phyloP scores from a whole-genome alignment of 306 rosid genomes.

The Cicer bijugum region DNA sequence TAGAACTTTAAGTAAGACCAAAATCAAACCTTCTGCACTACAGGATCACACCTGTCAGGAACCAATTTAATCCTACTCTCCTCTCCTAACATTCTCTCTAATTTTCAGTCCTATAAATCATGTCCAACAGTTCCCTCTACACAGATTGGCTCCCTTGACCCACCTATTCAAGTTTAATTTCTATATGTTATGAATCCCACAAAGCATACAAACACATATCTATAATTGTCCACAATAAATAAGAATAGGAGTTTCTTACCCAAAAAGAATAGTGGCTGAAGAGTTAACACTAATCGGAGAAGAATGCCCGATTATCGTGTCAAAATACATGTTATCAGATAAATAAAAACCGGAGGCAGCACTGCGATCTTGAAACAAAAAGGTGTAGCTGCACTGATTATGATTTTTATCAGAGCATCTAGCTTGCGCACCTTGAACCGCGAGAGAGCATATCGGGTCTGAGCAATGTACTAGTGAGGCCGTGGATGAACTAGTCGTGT shows the following conservation, averaged over 20 bases:
- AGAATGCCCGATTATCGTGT: slow-evolving; percentile 72
- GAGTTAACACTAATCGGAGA: slow-evolving; percentile 52
- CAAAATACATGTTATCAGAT: slow-evolving; percentile 70
- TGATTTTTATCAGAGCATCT: too few relatives aligned
- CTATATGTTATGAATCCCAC: neutral
- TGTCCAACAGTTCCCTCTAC: neutral
- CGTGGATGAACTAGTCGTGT: too few relatives aligned
- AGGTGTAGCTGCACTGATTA: slow-evolving; percentile 70
- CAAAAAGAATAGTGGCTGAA: slow-evolving; percentile 75
- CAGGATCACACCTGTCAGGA: too few relatives aligned
- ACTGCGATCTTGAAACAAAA: slow-evolving; percentile 85
- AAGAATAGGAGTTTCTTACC: slow-evolving; percentile 63
- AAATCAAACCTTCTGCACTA: too few relatives aligned
- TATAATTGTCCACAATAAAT: neutral
- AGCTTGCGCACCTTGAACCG: too few relatives aligned
- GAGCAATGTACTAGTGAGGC: too few relatives aligned
- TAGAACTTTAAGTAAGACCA: too few relatives aligned
- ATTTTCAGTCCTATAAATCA: too few relatives aligned
- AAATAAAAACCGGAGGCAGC: slow-evolving; percentile 83
- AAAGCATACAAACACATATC: neutral
- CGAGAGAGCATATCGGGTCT: too few relatives aligned
- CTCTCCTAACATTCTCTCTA: too few relatives aligned
- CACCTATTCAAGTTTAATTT: slow-evolving; percentile 34
- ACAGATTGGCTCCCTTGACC: neutral
- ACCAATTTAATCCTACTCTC: too few relatives aligned